Percentiles rank a stretch among this genome's conserved stretches.
Conservation (phyloP, 140 eudicot genomes). For the Cichorium intybus region DNA sequence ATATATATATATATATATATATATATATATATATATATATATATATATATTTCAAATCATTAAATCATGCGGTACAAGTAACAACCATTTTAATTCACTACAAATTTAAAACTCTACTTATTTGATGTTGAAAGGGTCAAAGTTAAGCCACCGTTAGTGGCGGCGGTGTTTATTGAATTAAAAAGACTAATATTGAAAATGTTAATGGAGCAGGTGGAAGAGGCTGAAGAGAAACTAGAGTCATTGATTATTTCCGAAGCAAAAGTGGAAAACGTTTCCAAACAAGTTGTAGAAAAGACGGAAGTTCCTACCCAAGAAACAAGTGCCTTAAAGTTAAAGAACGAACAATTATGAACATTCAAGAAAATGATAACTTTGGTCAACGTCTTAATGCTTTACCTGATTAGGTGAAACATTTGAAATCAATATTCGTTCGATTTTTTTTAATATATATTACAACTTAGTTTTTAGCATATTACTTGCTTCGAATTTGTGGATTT, state of each 20-base stretch:
- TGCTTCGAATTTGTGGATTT: too few relatives aligned
- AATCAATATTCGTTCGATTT: neutral
- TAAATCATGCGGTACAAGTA: too few relatives aligned
- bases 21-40: too few relatives aligned
- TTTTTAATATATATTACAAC: neutral
- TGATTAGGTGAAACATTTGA: neutral
- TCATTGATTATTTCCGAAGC: constrained; percentile 19
- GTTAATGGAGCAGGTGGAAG: constrained; percentile 50
- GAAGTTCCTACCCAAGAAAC: constrained; percentile 4
- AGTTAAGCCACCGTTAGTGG: neutral
- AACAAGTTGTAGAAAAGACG: constrained; percentile 7
- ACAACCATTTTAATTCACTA: neutral
- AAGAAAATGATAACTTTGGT: neutral
- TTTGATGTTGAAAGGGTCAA: neutral
- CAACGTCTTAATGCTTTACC: constrained; percentile 4
- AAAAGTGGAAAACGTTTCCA: constrained; percentile 10
- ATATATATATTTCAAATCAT: too few relatives aligned
- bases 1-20: too few relatives aligned
- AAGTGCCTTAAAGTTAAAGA: neutral
- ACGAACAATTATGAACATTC: neutral
- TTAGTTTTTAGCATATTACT: too few relatives aligned
- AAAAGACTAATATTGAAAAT: neutral
- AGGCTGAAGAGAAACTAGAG: constrained; percentile 46
- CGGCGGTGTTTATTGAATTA: neutral
- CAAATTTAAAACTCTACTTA: neutral